These are phyloP conservation scores for Carex myosuroides DNA, from an alignment of 176 grass and related monocot species.

Conservation along the genomic window DNA sequence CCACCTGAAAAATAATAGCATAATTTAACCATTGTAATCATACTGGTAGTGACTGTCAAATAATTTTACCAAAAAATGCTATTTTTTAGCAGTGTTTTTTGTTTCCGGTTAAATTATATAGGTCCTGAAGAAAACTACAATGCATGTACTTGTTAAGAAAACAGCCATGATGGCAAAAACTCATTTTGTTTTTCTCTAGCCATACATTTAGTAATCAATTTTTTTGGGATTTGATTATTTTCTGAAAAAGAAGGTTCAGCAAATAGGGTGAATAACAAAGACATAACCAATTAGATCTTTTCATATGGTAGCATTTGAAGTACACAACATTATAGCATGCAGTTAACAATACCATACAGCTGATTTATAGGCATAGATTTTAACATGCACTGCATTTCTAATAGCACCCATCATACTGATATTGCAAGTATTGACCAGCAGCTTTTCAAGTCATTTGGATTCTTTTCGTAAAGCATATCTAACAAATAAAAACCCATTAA, in stretches of 20 bases:
- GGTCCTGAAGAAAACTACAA: neutral
- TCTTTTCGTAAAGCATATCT: neutral
- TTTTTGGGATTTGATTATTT: neutral
- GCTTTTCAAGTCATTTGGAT: neutral
- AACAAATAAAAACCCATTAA: conserved; percentile 6
- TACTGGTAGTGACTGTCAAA: neutral
- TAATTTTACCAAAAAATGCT: neutral
- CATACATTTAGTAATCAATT: neutral
- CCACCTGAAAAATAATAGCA: conserved; percentile 44
- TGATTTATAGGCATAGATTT: neutral
- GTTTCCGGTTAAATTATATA: neutral
- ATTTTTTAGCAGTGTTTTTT: neutral
- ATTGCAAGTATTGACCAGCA: neutral
- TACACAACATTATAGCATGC: neutral
- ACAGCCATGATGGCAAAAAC: neutral
- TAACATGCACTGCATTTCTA: neutral
- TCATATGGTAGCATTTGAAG: neutral
- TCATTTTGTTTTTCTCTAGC: neutral
- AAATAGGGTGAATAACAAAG: neutral
- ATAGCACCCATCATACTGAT: neutral
- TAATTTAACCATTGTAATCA: neutral
- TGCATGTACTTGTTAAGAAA: neutral
- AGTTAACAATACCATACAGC: neutral
- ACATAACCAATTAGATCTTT: neutral
- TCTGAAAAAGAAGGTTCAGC: neutral